Base-by-base conservation (phyloP, 768 basidiomycete genomes). In the Mycena kentingensis region DNA sequence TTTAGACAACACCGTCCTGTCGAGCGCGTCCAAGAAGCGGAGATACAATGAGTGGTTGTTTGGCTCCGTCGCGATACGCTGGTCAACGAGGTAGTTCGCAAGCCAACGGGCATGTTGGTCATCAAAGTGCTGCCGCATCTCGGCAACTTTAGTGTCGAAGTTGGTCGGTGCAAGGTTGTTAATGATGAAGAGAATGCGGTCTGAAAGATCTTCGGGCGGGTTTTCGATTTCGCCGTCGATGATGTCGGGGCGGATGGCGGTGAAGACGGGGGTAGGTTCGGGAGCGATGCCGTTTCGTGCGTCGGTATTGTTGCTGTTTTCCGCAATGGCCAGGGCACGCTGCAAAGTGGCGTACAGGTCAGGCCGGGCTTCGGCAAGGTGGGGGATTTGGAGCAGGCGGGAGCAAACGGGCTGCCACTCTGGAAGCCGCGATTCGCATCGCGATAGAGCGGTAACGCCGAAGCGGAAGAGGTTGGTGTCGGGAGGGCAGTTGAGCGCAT, bases 11-110 rank as follows among this genome's bases (percentile, higher is more conserved):
- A 68, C 67, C 50, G 85, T 77, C 32, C 81, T 78, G 55, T 88
- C 83, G 55, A 99, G 73, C 2, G 87, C 83, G 54, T 98, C 93
- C 51, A 99, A 76, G 67, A 99, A 93, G 50, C 93, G 89, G 54
- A 97, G 84, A 70, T 99, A 99, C 28, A 98, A 82, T 42, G 85
- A 81, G 60, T 98, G 97, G 65, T 98, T 97, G 77, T 99, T 99
- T 46, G 93, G 93, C 70, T 99, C 97, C 51, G 89, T 88, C 70
- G 88, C 90, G 68, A 98, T 85, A 31, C 97, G 90, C 65, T 98
- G 92, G 63, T 95, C 93, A 29, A 99, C 94, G 42, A 99, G 80
- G 69, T 98, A 99, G 66, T 97, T 89, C 38, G 97, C 96, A 63
- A 99, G 97, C 97, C 97, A 99, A 39, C 89, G 81, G 7, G 92